Evolutionary conservation across 2,329 filamentous ascomycete genomes (phyloP).

Genomic region (Aschersonia sp.): DNA sequence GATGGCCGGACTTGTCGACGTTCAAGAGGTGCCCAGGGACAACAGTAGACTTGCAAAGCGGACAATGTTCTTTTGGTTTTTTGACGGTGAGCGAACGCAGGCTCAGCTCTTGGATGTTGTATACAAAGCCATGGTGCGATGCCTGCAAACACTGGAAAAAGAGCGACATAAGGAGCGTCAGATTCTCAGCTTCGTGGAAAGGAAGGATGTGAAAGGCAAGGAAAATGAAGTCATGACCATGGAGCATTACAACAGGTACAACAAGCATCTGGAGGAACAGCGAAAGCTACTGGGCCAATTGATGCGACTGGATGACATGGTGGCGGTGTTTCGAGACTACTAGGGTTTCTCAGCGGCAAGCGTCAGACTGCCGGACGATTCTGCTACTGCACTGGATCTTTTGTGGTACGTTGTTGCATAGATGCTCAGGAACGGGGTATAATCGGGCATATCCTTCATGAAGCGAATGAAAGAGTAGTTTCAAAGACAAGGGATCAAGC

Average conservation of each 20-base stretch:
- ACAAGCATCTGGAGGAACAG: slow-evolving; percentile 46
- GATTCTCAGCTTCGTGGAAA: slow-evolving; percentile 67
- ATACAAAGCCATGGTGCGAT: slow-evolving; percentile 82
- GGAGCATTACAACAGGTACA: slow-evolving; percentile 54
- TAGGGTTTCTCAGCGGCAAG: slow-evolving; percentile 19
- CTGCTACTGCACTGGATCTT: too few species aligned
- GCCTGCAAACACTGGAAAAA: slow-evolving; percentile 64
- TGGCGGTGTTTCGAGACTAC: slow-evolving; percentile 71
- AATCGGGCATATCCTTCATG: too few species aligned
- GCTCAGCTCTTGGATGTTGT: slow-evolving; percentile 62
- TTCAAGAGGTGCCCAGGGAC: slow-evolving; percentile 89
- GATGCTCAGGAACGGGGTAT: too few species aligned
- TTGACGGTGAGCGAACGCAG: slow-evolving; percentile 60
- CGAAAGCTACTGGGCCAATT: slow-evolving; percentile 68
- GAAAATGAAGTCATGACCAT: slow-evolving; percentile 68
- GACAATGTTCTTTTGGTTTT: slow-evolving; percentile 87
- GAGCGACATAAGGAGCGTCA: slow-evolving; percentile 59
- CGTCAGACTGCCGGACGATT: not conserved
- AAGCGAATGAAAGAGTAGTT: too few species aligned
- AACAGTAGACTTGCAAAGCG: slow-evolving; percentile 66
- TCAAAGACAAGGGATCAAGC: too few species aligned
- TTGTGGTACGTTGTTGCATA: too few species aligned
- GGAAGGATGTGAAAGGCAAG: slow-evolving; percentile 72
- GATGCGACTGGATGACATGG: slow-evolving; percentile 67
- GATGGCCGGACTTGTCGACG: slow-evolving; percentile 71